Evolutionary conservation across 2,329 filamentous ascomycete species (phyloP), one percentile per base, ranked within the genome.

Genomic region (Aspergillus sp.): DNA sequence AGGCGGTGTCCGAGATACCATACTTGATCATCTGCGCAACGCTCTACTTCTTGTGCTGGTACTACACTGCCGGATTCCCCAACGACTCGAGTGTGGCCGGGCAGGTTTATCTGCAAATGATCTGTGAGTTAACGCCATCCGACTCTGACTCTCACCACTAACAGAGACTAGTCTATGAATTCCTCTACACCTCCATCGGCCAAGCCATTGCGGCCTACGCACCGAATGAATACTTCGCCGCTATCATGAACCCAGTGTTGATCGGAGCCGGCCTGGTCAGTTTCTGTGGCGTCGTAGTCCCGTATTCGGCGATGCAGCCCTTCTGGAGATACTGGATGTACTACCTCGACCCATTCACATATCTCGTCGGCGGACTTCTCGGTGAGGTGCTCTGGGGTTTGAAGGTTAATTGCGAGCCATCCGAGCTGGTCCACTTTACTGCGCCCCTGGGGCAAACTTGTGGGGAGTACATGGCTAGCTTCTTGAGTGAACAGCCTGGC

Each of bases 171-270:
- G 69, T 76, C 49, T 77, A 76, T 43, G 68, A 71, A 44, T 65
- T 75, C 17, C 51, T 77, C 0, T 76, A 76, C 48, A 76, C 73
- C 0, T 74, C 70, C 0, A 68, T 75, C 48, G 74, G 74, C 1
- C 73, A 76, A 52, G 67, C 65, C 2, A 73, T 85, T n/a, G 82
- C 82, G 0, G 82, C 83, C 1, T 85, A 84, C 54, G 79, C 82
- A 0, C 83, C 83, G 0, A 85, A 83, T 55, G 81, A 78, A 32
- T 77, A 83, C 10, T 84, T 84, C 42, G 83, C 83, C 0, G 73
- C 80, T 0, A 73, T 85, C 4, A 76, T 78, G 54, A 85, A 84
- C 56, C 82, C 82, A 0, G 63, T 85, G 0, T 48, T 85, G 10
- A 70, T 85, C 50, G 76, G 79, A 5, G 69, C 71, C 1, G 73